Conservation (phyloP, 2,329 filamentous ascomycete genomes). For the Aspergillus latus region DNA sequence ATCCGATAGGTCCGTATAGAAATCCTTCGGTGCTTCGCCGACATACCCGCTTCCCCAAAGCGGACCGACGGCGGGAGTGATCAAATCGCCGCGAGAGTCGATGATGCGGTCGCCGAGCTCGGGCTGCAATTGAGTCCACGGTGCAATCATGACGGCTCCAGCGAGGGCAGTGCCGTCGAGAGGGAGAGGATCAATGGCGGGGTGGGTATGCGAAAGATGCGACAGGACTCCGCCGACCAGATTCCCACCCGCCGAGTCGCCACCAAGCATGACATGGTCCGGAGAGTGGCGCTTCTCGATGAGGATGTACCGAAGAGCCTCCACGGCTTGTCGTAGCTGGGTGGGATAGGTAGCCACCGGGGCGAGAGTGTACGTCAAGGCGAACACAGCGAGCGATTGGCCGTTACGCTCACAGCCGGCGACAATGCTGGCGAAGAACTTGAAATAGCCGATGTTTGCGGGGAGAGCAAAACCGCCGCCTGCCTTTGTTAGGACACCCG, state of each 20-base stretch:
- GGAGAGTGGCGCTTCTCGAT: slow-evolving; percentile 33
- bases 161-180: slow-evolving; percentile 42
- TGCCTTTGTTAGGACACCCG: slow-evolving; percentile 21
- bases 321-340: slow-evolving; percentile 44
- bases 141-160: slow-evolving; percentile 56
- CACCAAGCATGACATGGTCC: slow-evolving; percentile 40
- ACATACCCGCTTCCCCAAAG: slow-evolving; percentile 54
- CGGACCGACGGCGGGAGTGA: slow-evolving; percentile 42
- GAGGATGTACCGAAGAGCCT: slow-evolving; percentile 42
- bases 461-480: slow-evolving; percentile 59
- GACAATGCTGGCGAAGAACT: slow-evolving; percentile 49
- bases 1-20: slow-evolving; percentile 55
- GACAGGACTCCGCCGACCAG: slow-evolving; percentile 41
- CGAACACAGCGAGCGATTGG: slow-evolving; percentile 50
- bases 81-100: slow-evolving; percentile 54
- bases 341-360: slow-evolving; percentile 46
- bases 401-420: slow-evolving; percentile 41
- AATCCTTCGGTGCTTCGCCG: slow-evolving; percentile 41
- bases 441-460: slow-evolving; percentile 48
- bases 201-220: slow-evolving; percentile 55
- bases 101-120: slow-evolving; percentile 43
- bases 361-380: slow-evolving; percentile 61
- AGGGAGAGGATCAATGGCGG: slow-evolving; percentile 49
- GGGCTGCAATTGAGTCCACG: slow-evolving; percentile 57
- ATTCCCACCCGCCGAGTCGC: slow-evolving; percentile 49